Base-by-base conservation (phyloP, 768 basidiomycete genomes). In the Trametes cingulata region DNA sequence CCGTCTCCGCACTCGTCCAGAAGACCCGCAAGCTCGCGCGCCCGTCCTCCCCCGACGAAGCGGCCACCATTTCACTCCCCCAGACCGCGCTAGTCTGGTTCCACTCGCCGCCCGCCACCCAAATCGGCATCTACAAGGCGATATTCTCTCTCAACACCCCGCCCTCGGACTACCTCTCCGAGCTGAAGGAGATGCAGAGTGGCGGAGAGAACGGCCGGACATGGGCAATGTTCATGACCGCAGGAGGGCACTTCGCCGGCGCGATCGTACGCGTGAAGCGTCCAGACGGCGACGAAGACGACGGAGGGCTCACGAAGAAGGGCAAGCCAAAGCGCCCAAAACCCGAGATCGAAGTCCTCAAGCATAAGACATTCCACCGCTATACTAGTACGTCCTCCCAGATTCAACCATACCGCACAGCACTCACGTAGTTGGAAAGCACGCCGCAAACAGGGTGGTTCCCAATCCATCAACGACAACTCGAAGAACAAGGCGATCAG, bases 241-340 rank as follows among this genome's bases (percentile, higher is more conserved):
- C 97, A 0, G 95, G 97, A 20, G 97, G 97, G 12, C 97, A 99
- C 73, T 98, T 99, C 75, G 97, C 97, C 14, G 97, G 96, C 24
- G 89, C 94, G 56, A 80, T 99, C 35, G 86, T 87, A 13, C 80
- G 86, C 35, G 90, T 93, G 25, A 84, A 86, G 73, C 74, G 78
- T 60, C 61, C 81, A 58, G 76, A 76, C 15, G 66, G 59, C 2
- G 70, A 70, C 17, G 78, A 80, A 6, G 83, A 84, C 3, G 42
- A 65, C 8, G 63, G 52, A 40, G 59, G 52, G 69, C 68, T 25
- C 67, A 73, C 52, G 71, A 78, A 61, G 73, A 74, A 60, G 72
- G 76, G 68, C 66, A 78, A 72, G 57, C 69, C 72, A 15, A 87
- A 83, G 67, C 84, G 80, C 60, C 83, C 87, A 19, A 91, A 84